A percentile compares a stretch with the other conserved stretches of the same genome.
phyloP scores from a whole-genome alignment of 257 asterid genomes.

The Solanum corneliomulleri region DNA sequence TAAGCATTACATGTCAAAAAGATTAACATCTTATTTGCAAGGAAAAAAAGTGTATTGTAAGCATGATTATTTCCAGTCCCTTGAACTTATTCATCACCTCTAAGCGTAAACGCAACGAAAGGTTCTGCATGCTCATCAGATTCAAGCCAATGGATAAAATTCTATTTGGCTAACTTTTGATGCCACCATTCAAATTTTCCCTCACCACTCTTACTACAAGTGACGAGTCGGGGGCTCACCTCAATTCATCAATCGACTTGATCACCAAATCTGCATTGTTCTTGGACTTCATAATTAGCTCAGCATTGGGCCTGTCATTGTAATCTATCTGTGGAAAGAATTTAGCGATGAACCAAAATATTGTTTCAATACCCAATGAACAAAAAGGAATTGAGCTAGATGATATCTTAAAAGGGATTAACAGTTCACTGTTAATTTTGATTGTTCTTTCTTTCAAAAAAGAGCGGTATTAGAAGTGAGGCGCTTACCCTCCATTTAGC shows the following conservation, averaged over 20 bases:
- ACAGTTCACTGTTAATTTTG: neutral
- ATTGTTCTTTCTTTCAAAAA: neutral
- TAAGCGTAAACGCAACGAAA: neutral
- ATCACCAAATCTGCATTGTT: constrained; percentile 66
- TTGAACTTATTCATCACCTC: neutral
- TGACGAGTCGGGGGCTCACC: constrained; percentile 1
- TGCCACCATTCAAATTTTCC: neutral
- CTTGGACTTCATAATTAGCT: constrained; percentile 64
- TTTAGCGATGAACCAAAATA: neutral
- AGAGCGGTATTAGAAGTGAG: neutral
- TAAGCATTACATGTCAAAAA: neutral
- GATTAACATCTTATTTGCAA: neutral
- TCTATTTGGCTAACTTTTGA: neutral
- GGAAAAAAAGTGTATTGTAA: neutral
- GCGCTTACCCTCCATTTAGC: constrained; percentile 83
- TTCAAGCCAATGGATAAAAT: neutral
- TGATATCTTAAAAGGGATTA: neutral
- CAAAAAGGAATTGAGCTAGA: neutral
- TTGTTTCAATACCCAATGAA: neutral
- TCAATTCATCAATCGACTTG: constrained; percentile 52
- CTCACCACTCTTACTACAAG: neutral
- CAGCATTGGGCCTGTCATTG: constrained; percentile 89
- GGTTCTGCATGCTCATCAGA: neutral
- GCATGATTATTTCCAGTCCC: neutral
- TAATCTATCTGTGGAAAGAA: constrained; percentile 52